These are phyloP conservation scores for Daldinia concentrica DNA, from an alignment of 495 filamentous ascomycete species.

Conservation along the genomic window DNA sequence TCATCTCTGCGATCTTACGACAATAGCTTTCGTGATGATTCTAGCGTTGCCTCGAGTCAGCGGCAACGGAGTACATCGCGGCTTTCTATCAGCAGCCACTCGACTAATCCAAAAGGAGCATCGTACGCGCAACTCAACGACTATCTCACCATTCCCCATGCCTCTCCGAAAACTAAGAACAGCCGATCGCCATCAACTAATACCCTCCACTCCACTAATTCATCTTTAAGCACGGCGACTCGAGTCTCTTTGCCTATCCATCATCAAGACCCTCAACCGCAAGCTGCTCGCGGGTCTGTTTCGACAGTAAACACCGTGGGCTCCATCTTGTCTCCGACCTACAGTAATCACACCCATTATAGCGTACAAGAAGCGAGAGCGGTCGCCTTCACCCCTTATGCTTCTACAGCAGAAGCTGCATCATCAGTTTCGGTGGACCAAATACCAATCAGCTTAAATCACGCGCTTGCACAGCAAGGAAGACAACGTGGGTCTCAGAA, in stretches of 20 bases:
- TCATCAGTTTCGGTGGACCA: constrained; percentile 28
- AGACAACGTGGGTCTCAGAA: constrained; percentile 40
- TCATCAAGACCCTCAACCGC: constrained; percentile 17
- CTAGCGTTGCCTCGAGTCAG: constrained; percentile 33
- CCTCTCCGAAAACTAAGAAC: constrained; percentile 32
- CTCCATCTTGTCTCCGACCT: constrained; percentile 30
- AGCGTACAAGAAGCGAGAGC: constrained; percentile 42
- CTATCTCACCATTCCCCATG: constrained; percentile 41
- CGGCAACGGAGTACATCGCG: constrained; percentile 27
- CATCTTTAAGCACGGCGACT: constrained; percentile 43
- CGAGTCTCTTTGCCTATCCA: constrained; percentile 23
- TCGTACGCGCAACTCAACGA: constrained; percentile 46
- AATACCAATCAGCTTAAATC: constrained; percentile 24
- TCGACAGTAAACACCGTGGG: constrained; percentile 34
- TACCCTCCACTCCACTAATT: constrained; percentile 35
- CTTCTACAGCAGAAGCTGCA: constrained; percentile 36
- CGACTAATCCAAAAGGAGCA: constrained; percentile 34
- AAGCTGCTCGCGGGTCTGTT: constrained; percentile 27
- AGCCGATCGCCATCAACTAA: constrained; percentile 35
- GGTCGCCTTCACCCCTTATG: constrained; percentile 34
- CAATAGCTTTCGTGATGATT: constrained; percentile 35
- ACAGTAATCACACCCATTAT: constrained; percentile 20
- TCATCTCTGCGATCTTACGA: constrained; percentile 38
- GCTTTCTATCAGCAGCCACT: constrained; percentile 35
- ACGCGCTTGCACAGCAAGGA: constrained; percentile 20